Evolutionary conservation across 169 alveolate genomes (phyloP), one percentile per base, ranked within the genome.

Genomic region (Toxoplasma gondii): DNA sequence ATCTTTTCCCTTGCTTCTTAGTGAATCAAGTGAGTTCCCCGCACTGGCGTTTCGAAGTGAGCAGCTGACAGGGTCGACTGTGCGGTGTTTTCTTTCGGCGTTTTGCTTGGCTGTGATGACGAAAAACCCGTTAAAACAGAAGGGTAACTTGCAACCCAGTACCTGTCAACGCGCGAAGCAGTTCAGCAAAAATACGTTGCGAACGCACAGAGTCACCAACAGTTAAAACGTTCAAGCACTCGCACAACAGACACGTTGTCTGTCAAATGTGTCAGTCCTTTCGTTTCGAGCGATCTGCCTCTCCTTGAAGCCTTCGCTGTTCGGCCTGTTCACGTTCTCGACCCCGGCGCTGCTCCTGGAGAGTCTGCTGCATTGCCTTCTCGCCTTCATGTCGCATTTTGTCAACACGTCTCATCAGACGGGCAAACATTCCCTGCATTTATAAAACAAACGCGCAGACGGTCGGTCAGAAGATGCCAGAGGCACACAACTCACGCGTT

Each of bases 381-480:
- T 82, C 90, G 9, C 90, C 67, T 19, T 82, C 90, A 29, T 82
- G 67, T 27, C 90, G 90, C 70, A 82, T 29, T 27, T 44, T 39
- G 67, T 82, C 90, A 0, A 82, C 90, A 0, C 90, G 90, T 44
- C 90, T 82, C 90, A 82, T 82, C 90, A 82, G 0, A 16, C 90
- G 34, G 34, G 90, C 90, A 2, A 82, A 9, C 90, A 41, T 41
- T 82, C 90, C 90, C 90, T 82, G 67, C 41, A 49, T 49, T 49
- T 49, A 49, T 12, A 49, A 49, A 69, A 31, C 12, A 27, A n/a
- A 9, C 12, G 27, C 58, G 58, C 22, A 49, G 12, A 49, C 27
- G 0, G 58, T 0, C 22, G 12, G 58, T 49, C 27, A 49, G 22
- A 49, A 0, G 1, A 49, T 12, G 74, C 74, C 74, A 64, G 74